Evolutionary conservation across 371 early-diverging fungal genomes (phyloP), one percentile per base, ranked within the genome.

Genomic region (Mortierella sp.): DNA sequence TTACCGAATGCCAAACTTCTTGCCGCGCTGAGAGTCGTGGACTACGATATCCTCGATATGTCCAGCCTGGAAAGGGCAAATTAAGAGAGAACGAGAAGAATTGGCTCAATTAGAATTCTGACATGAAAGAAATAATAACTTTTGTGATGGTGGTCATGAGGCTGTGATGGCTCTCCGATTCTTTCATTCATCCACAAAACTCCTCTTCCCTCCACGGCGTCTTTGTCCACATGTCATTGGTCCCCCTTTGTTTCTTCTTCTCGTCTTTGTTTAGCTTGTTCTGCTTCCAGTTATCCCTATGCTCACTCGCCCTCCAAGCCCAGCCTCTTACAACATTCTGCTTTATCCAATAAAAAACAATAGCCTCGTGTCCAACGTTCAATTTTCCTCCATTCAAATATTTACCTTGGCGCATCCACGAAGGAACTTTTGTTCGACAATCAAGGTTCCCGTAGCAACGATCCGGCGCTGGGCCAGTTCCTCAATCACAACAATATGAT

Each of bases 341-440:
- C n/a, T n/a, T n/a, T n/a, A n/a, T n/a, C n/a, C n/a, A n/a, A n/a
- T n/a, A 16, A 58, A 29, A 10, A 12, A 58, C 14, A 58, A 58
- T 3, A 11, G 14, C 51, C 51, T 51, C 51, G 21, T 21, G 51
- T 51, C 51, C 51, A 18, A 3, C 51, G 1, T 46, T 0, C 48
- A 46, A 14, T 7, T 41, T 41, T 41, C 82, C 29, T 80, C 74
- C 46, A 85, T 83, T 55, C 90, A 63, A 12, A 32, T 6, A 32
- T 11, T 90, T 81, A 97, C 97, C 70, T 95, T 88, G 18, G 97
- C 99, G 80, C 95, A 95, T 77, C 91, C 89, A 75, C 96, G 95
- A 43, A 99, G 93, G 83, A 99, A 98, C 91, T 99, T 99, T 79
- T 96, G 95, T 88, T 99, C 99, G 44, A 98, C 94, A 46, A 99